A percentile compares a stretch with the other conserved stretches of the same genome.
phyloP scores from a whole-genome alignment of 129 eudicot species.

The Smallanthus sonchifolius region DNA sequence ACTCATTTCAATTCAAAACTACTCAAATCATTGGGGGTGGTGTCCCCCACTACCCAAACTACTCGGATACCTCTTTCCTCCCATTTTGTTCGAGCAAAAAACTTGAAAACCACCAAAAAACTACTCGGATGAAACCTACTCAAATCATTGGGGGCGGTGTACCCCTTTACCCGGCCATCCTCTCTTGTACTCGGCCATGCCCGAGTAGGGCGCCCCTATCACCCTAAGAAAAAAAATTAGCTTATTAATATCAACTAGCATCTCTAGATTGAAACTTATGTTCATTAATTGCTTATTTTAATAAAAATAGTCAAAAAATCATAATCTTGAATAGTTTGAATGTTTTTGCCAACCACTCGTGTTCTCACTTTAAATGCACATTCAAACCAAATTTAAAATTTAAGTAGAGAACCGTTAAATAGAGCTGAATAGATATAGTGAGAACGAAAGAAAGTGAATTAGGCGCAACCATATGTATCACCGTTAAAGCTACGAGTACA shows the following conservation, averaged over 20 bases:
- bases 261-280: background rate
- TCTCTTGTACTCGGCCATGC: too few species aligned
- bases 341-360: background rate
- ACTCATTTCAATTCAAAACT: too few species aligned
- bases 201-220: too few species aligned
- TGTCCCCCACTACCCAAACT: too few species aligned
- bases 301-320: background rate
- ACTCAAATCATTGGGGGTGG: too few species aligned
- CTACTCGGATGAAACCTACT: too few species aligned
- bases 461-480: background rate
- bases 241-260: background rate
- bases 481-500: background rate
- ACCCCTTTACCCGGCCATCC: too few species aligned
- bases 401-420: background rate
- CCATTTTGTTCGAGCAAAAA: too few species aligned
- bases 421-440: background rate
- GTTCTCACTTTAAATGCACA: background rate
- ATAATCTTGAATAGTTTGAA: background rate
- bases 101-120: too few species aligned
- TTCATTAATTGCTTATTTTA: background rate
- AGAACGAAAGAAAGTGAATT: background rate
- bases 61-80: too few species aligned
- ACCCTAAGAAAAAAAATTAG: background rate
- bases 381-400: background rate
- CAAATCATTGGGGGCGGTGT: too few species aligned